phyloP scores from a whole-genome alignment of 23 red algal species.

The Agarophyton chilense region DNA sequence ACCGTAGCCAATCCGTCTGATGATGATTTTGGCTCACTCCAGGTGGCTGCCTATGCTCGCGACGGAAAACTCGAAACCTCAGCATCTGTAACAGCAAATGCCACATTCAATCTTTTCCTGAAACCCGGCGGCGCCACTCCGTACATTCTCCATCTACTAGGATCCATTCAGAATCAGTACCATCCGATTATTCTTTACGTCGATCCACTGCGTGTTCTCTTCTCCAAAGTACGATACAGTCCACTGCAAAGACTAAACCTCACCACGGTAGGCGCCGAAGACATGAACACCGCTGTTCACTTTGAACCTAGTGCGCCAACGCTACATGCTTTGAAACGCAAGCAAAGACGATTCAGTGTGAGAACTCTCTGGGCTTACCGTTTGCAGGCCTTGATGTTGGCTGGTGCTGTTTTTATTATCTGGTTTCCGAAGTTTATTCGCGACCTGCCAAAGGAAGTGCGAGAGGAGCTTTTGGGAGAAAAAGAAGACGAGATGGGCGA shows the following conservation, averaged over 20 bases:
- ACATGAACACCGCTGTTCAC: not conserved
- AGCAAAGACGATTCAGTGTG: not conserved
- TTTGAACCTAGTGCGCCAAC: not conserved
- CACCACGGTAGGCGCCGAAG: not conserved
- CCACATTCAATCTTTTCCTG: not conserved
- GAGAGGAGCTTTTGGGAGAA: constrained; percentile 42
- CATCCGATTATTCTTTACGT: not conserved
- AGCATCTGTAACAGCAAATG: not conserved
- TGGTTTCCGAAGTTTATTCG: constrained; percentile 41
- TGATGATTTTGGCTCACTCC: too few species aligned
- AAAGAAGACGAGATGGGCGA: constrained; percentile 13
- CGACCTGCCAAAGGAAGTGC: constrained; percentile 44
- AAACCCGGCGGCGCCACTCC: not conserved
- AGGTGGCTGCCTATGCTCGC: constrained; percentile 13
- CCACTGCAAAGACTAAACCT: not conserved
- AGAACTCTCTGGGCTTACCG: constrained; percentile 5
- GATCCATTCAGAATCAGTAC: not conserved
- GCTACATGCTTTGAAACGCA: not conserved
- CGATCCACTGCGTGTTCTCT: not conserved
- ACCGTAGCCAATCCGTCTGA: too few species aligned
- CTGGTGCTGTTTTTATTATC: constrained; percentile 27
- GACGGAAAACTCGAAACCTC: not conserved
- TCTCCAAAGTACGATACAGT: not conserved
- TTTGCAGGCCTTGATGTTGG: not conserved
- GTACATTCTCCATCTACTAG: constrained; percentile 10